Conservation (phyloP, 2,329 filamentous ascomycete species). For the Lanzia echinophila region DNA sequence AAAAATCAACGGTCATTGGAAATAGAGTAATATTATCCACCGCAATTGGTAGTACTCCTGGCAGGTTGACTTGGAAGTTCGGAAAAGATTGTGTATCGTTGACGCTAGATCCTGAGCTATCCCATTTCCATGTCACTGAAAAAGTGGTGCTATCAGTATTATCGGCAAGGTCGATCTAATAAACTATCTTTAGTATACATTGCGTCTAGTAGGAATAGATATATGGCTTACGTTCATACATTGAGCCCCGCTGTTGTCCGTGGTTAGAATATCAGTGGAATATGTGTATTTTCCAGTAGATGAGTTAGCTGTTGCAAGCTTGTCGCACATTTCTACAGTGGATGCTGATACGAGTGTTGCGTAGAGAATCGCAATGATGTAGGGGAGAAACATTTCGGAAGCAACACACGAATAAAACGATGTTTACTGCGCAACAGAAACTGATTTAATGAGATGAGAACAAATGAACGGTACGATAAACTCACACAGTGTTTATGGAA, state of each 20-base stretch:
- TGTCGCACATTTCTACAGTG: background rate
- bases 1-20: background rate
- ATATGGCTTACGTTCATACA: background rate
- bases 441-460: background rate
- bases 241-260: background rate
- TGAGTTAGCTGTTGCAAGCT: background rate
- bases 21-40: background rate
- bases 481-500: background rate
- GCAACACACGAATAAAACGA: background rate
- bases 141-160: background rate
- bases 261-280: background rate
- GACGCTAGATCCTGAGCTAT: background rate
- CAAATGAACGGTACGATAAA: background rate
- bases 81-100: background rate
- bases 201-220: background rate
- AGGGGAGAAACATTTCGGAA: background rate
- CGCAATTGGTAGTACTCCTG: background rate
- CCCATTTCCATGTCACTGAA: background rate
- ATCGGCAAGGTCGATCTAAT: background rate
- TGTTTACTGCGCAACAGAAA: background rate
- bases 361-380: background rate
- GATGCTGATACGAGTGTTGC: background rate
- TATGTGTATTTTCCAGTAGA: constrained; percentile 5
- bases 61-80: background rate
- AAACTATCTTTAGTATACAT: background rate